These are phyloP conservation scores for Flaveria floridana DNA, from an alignment of 140 eudicot genomes.

Conservation along the genomic window DNA sequence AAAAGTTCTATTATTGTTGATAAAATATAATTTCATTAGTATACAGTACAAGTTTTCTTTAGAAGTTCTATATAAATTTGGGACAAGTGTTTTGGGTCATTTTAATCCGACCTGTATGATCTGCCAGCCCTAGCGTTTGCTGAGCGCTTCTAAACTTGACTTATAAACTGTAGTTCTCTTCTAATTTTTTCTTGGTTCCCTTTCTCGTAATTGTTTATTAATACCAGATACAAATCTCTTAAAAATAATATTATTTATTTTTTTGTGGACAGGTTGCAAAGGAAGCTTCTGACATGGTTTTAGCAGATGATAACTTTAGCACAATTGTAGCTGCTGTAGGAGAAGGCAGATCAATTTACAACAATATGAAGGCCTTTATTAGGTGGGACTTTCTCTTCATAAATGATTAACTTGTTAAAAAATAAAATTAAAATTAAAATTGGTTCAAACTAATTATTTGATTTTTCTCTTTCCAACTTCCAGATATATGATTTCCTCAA, in stretches of 20 bases:
- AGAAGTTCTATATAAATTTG: background rate
- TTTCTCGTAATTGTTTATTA: too few relatives aligned
- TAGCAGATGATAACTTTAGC: slow-evolving; percentile 81
- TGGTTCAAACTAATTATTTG: background rate
- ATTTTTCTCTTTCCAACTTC: background rate
- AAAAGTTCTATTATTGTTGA: background rate
- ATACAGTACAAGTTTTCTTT: background rate
- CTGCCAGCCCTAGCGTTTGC: background rate
- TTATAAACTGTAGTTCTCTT: background rate
- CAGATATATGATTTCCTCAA: slow-evolving; percentile 90
- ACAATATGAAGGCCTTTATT: slow-evolving; percentile 86
- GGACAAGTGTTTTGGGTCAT: background rate
- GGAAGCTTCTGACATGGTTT: slow-evolving; percentile 19
- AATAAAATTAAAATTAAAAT: background rate
- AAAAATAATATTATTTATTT: too few relatives aligned
- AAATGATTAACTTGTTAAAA: background rate
- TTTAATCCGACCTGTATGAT: background rate
- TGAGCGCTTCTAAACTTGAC: background rate
- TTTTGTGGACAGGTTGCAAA: slow-evolving; percentile 16
- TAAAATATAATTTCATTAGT: background rate
- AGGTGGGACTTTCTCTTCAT: slow-evolving; percentile 42
- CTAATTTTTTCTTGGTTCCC: background rate
- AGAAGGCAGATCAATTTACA: slow-evolving; percentile 88
- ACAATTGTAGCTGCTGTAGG: slow-evolving; percentile 87
- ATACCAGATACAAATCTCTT: too few relatives aligned